Evolutionary conservation across 495 filamentous ascomycete genomes (phyloP), one percentile per base, ranked within the genome.

Genomic region (Lepraria neglecta): DNA sequence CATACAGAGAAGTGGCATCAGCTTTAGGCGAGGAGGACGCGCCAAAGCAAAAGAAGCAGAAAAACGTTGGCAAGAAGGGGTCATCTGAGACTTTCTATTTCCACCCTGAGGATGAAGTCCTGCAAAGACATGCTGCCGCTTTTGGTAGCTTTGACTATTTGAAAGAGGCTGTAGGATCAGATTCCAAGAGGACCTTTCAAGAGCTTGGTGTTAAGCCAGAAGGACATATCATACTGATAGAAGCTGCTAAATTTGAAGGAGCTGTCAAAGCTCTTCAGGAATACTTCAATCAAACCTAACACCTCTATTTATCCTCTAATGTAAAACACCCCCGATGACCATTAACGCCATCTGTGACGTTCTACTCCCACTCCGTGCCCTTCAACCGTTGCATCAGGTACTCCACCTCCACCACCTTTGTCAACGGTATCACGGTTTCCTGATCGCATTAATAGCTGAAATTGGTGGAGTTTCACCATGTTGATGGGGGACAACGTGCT

Each of bases 341-440:
- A 27, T 42, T 15, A 21, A n/a, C 45, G 52, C 38, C 15, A 59
- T 2, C 9, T 28, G 11, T 47, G 40, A 53, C 12, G 33, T 56
- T 60, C 60, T 64, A 84, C 68, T 82, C 78, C 82, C 84, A 87
- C 70, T 83, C 65, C 10, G 85, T 86, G 17, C 82, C 81, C 67
- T 87, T 83, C 38, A 99, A 78, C 59, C 94, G 82, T 72, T 97
- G 90, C 87, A 97, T 95, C 46, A 99, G 78, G 68, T 99, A 99
- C 68, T 97, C 92, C 21, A 97, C 89, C 77, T 99, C 95, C 33
- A 99, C 92, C 63, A 91, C 86, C 73, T 97, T 99, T 30, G 95
- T 99, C 70, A 97, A 73, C 3, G 95, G 95, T 60, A 99, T 99
- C 58, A 99, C 91, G 72, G 86, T 90, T 70, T 95, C 85, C 82